Evolutionary conservation across 2,329 filamentous ascomycete genomes (phyloP), one percentile per base, ranked within the genome.

Genomic region (Alternaria angustiovoidea): DNA sequence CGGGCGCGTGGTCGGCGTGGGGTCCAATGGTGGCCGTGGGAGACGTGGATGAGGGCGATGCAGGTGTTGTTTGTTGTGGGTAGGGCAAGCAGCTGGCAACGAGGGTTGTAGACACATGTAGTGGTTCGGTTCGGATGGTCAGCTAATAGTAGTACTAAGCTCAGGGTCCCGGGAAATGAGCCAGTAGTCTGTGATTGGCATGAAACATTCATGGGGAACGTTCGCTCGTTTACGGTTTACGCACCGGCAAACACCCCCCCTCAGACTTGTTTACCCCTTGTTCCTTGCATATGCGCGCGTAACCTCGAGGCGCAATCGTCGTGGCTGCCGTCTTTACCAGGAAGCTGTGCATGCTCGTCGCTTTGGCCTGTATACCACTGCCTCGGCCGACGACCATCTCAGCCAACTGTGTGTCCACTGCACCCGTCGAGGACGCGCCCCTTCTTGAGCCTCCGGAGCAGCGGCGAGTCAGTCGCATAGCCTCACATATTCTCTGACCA

Each of bases 151-250:
- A 24, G 46, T 38, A 24, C 20, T 3, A n/a, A 57, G 54, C 58
- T 51, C 52, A 43, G 55, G 55, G 38, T 53, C 51, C 54, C 57
- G 65, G 55, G 60, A 67, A 66, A 69, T 67, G 65, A 67, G 55
- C 32, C 39, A 42, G 39, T 42, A 42, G 39, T 14, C 20, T 36
- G 46, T 38, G 32, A 49, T 49, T 49, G 46, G 46, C 22, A 24
- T 49, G 46, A 49, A 49, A 49, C 46, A 38, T 24, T 26, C 46
- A 49, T 49, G 46, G 46, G 32, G 46, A 49, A 38, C 46, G 20
- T 38, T 49, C 30, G 46, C 32, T 49, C 46, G 46, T 49, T 26
- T 49, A 36, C 46, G 30, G 24, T 26, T 26, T 26, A 26, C 46
- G 28, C 28, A 36, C 14, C 14, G 20, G 39, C 38, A 16, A 5